Evolutionary conservation across 2,329 filamentous ascomycete species (phyloP), one percentile per base, ranked within the genome.

Genomic region (Monosporascus sp.): DNA sequence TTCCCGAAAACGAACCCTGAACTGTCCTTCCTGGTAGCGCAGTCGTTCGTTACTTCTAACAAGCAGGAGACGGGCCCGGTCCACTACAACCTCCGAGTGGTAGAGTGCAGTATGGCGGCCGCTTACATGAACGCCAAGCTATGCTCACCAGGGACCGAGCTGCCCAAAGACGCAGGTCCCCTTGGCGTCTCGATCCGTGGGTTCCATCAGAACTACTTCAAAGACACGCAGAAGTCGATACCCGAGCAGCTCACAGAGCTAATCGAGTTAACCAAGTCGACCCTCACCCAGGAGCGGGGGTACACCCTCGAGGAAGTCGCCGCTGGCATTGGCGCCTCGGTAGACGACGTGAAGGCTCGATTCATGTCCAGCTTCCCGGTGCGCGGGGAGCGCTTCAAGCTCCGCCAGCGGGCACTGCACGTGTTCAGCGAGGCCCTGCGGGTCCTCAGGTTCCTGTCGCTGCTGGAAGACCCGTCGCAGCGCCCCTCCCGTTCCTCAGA

Each of bases 61-160:
- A 99, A 99, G 75, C 89, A 94, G 66, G 88, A 93, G 57, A 96
- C 93, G 1, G 94, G 88, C 0, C 93, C 93, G 0, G 86, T 95
- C 58, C 91, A 93, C 78, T 99, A 97, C 78, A 99, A 99, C 71
- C 82, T 99, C 24, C 88, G 94, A 27, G 94, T 99, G 1, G 94
- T 97, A 38, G 94, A 99, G 73, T 95, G 91, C 74, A 94, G 88
- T 51, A 80, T 99, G 35, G 94, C 94, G 3, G 91, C 94, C 3
- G 81, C 80, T 24, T 84, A 82, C 65, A 77, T 87, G 55, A 78
- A 85, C 60, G 80, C 82, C 26, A 73, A 76, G 26, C 72, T 85
- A 54, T 82, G 80, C 68, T 78, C 81, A 11, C 66, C 76, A 0
- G 77, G 76, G 37, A 84, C 82, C 1, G 70, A 75, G 31, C 82